Percentiles rank a stretch among this genome's conserved stretches.
These are phyloP conservation scores for Fusarium nodosum DNA, from an alignment of 2,329 filamentous ascomycete genomes.

Conservation along the genomic window DNA sequence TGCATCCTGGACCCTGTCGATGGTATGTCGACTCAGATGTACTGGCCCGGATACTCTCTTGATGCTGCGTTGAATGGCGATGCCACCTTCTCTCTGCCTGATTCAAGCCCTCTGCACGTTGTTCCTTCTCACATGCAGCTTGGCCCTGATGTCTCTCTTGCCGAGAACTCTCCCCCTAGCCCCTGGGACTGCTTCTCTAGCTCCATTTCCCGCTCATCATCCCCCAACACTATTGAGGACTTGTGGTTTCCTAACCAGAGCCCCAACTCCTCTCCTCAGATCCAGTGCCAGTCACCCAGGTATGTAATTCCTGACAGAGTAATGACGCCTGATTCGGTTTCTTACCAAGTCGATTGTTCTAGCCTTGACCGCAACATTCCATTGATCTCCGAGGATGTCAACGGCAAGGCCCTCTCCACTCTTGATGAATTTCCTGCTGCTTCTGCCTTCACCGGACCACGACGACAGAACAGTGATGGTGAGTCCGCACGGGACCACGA, in stretches of 20 bases:
- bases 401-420: constrained; percentile 43
- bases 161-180: constrained; percentile 64
- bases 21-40: constrained; percentile 64
- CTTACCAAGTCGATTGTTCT: constrained; percentile 43
- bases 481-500: constrained; percentile 75
- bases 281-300: constrained; percentile 67
- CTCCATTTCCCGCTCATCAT: constrained; percentile 65
- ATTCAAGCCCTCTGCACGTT: constrained; percentile 65
- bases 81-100: constrained; percentile 59
- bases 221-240: constrained; percentile 65
- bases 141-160: constrained; percentile 64
- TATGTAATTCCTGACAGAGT: constrained; percentile 56
- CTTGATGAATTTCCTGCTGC: constrained; percentile 50
- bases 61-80: constrained; percentile 59
- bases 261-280: constrained; percentile 63
- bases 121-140: constrained; percentile 69
- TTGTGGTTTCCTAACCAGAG: constrained; percentile 58
- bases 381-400: constrained; percentile 50
- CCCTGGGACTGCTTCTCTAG: constrained; percentile 68
- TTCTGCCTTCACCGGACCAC: constrained; percentile 59
- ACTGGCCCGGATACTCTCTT: constrained; percentile 63
- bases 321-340: constrained; percentile 28
- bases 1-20: constrained; percentile 65
- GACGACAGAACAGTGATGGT: constrained; percentile 65
- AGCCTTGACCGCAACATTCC: constrained; percentile 53